These are phyloP conservation scores for Dendrobium chrysotoxum DNA, from an alignment of 106 monocot species.

Conservation along the genomic window DNA sequence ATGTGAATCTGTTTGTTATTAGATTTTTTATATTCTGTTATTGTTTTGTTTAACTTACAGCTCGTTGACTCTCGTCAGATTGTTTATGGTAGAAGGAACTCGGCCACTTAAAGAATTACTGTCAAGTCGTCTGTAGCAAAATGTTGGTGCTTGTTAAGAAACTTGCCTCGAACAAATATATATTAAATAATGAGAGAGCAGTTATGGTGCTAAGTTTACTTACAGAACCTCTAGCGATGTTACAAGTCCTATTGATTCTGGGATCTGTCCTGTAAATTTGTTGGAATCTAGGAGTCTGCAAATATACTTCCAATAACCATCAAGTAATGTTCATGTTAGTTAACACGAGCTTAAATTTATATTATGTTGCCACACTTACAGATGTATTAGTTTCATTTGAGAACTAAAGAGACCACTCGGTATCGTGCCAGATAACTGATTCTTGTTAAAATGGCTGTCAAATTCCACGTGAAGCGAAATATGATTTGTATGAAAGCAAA, in stretches of 20 bases:
- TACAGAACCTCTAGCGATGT: constrained; percentile 55
- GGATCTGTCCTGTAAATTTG: constrained; percentile 57
- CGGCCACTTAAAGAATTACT: constrained; percentile 50
- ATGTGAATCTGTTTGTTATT: not conserved
- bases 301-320: not conserved
- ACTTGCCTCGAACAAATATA: not conserved
- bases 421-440: constrained; percentile 69
- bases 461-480: not conserved
- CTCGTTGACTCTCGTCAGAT: constrained; percentile 43
- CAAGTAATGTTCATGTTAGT: not conserved
- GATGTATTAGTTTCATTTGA: constrained; percentile 53
- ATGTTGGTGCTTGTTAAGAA: not conserved
- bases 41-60: constrained; percentile 50
- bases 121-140: constrained; percentile 63
- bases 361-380: constrained; percentile 36
- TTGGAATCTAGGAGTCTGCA: constrained; percentile 69
- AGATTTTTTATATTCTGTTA: not conserved
- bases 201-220: constrained; percentile 18
- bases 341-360: not conserved
- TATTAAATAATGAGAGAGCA: not conserved
- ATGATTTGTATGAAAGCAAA: not conserved
- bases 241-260: constrained; percentile 44
- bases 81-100: constrained; percentile 61
- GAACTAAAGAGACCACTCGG: constrained; percentile 50
- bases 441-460: constrained; percentile 80